Conservation (phyloP, 495 filamentous ascomycete genomes). For the Xylaria flabelliformis region DNA sequence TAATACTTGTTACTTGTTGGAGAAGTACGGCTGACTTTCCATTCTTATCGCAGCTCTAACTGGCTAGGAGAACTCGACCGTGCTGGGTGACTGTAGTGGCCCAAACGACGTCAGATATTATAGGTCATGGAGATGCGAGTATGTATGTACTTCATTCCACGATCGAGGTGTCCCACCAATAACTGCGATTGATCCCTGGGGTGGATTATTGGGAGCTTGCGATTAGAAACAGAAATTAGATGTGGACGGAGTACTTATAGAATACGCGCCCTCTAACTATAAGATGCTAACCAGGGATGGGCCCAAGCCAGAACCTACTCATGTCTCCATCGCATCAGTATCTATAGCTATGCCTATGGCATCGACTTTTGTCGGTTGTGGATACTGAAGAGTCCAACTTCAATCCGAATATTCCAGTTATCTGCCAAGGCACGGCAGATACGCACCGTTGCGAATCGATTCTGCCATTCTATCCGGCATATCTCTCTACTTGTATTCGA, state of each 20-base stretch:
- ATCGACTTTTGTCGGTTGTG: background rate
- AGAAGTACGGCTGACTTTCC: background rate
- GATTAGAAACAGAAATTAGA: background rate
- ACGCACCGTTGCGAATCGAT: slow-evolving; percentile 8
- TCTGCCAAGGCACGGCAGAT: slow-evolving; percentile 24
- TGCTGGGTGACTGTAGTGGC: background rate
- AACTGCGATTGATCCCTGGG: background rate
- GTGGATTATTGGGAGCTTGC: background rate
- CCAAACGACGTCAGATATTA: background rate
- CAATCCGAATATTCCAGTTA: slow-evolving; percentile 18
- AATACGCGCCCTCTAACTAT: background rate
- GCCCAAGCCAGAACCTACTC: too few species aligned
- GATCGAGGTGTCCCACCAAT: too few species aligned
- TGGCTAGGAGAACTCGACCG: background rate
- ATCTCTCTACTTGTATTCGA: slow-evolving; percentile 16
- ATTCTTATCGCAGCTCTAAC: background rate
- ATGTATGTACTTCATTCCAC: background rate
- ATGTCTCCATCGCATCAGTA: background rate
- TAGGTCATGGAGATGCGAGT: background rate
- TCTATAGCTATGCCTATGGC: background rate
- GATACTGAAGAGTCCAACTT: background rate
- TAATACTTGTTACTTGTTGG: background rate
- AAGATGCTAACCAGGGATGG: too few species aligned
- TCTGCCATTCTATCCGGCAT: slow-evolving; percentile 16
- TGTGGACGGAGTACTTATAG: background rate